Conservation (phyloP, 495 filamentous ascomycete genomes). For the Trichoderma erinaceum region DNA sequence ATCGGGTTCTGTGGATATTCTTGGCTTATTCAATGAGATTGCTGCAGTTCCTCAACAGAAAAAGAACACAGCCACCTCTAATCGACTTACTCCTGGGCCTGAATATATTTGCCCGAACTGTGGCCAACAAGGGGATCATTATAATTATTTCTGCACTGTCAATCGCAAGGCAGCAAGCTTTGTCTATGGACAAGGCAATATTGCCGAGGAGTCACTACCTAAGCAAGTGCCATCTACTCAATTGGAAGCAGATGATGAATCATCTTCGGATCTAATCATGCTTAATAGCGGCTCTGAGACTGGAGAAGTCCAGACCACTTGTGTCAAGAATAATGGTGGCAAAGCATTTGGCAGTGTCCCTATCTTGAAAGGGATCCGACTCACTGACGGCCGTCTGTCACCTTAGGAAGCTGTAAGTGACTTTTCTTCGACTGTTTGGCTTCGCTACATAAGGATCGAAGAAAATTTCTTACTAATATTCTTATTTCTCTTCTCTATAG, state of each 20-base stretch:
- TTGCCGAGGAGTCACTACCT: neutral
- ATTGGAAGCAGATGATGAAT: neutral
- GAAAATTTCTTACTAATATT: neutral
- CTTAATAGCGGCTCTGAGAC: neutral
- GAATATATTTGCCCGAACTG: neutral
- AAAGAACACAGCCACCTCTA: no score
- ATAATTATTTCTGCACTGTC: neutral
- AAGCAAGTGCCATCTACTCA: neutral
- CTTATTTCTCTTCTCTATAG: neutral
- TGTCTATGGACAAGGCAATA: neutral
- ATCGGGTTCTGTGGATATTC: no score
- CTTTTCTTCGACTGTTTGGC: neutral
- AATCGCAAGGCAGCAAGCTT: no score
- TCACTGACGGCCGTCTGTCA: neutral
- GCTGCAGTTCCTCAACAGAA: no score
- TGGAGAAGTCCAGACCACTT: neutral
- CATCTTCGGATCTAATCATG: neutral
- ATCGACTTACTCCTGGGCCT: neutral
- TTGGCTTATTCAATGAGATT: no score
- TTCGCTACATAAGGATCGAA: neutral
- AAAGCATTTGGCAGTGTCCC: neutral
- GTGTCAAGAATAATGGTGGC: neutral
- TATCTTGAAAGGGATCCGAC: neutral
- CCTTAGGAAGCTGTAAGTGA: conserved; percentile 6
- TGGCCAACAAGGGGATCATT: neutral